Conservation (phyloP, 1,139 yeast genomes). For the Sugiyamaella novakii region DNA sequence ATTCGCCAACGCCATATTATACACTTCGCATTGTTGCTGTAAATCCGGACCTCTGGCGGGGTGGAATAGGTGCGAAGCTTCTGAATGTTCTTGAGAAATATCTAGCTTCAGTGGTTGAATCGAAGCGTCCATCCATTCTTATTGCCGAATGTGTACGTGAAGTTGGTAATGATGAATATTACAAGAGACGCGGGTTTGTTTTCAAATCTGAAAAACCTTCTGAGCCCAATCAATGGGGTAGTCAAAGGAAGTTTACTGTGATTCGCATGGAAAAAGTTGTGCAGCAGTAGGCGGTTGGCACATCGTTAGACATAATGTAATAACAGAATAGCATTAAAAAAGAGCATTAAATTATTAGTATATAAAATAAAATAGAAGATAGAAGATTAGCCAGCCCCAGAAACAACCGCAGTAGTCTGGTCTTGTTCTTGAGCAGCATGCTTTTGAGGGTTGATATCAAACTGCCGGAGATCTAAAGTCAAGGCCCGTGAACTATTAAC, state of each 20-base stretch:
- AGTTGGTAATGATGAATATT: slow-evolving; percentile 15
- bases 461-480: slow-evolving; percentile 33
- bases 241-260: slow-evolving; percentile 10
- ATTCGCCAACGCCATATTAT: slow-evolving; percentile 1
- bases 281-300: too few species aligned
- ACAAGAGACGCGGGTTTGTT: slow-evolving; percentile 11
- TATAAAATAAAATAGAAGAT: too few species aligned
- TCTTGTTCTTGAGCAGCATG: too few species aligned
- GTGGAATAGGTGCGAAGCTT: slow-evolving; percentile 18
- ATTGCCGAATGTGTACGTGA: slow-evolving; percentile 16
- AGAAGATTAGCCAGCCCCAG: too few species aligned
- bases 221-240: slow-evolving; percentile 8
- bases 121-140: slow-evolving; percentile 6
- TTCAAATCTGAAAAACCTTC: background rate
- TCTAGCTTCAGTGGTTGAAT: slow-evolving; percentile 5
- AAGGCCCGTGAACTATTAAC: slow-evolving; percentile 76
- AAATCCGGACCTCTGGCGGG: slow-evolving; percentile 18
- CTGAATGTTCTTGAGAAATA: slow-evolving; percentile 11
- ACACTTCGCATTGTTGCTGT: slow-evolving; percentile 17
- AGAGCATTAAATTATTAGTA: background rate
- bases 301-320: too few species aligned
- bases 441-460: slow-evolving; percentile 8
- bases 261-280: slow-evolving; percentile 13
- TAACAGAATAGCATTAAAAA: too few species aligned
- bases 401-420: background rate